Base-by-base conservation (phyloP, 2,329 filamentous ascomycete species). In the Penicillium thymicola region DNA sequence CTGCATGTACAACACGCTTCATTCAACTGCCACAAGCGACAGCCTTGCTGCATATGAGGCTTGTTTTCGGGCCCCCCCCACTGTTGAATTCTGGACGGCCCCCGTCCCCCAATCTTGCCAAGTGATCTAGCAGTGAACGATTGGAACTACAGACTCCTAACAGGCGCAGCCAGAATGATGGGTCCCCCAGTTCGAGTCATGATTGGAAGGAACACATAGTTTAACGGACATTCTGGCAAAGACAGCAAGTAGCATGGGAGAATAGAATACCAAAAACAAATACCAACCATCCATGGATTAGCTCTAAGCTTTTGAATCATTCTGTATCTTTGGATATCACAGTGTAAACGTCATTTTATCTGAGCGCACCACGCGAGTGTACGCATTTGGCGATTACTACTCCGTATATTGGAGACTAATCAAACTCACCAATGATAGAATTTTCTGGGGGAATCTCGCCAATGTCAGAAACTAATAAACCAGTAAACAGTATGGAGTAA, bases 1-100 rank as follows among this genome's bases (percentile, higher is more conserved):
- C 54, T 49, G 49, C 44, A 60, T 60, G 51, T 60, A 51, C 44
- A 28, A 58, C 37, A 11, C 28, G 28, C 47, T 43, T 40, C 34
- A 50, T 40, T 28, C 16, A 16, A 27, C 47, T 55, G 27, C 25
- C 47, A 51, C 47, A 51, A 44, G 40, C 47, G 47, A 52, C 40
- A 51, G 41, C 41, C 47, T 36, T 55, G 18, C 47, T 40, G 45
- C 52, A 43, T n/a, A 27, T 42, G 47, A 51, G 32, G 40, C 41
- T 55, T 55, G 48, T 51, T 51, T 34, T 27, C n/a, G 21, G 34
- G 18, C 34, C 46, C 34, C 34, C 46, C 34, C 25, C 13, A 14
- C 16, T 42, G 28, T 36, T 43, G 18, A 25, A 18, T 21, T 37
- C 18, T 18, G 51, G 14, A 28, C 9, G 13, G 36, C 13, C n/a